These are phyloP conservation scores for Aspergillus hancockii DNA, from an alignment of 495 filamentous ascomycete genomes.

Conservation along the genomic window DNA sequence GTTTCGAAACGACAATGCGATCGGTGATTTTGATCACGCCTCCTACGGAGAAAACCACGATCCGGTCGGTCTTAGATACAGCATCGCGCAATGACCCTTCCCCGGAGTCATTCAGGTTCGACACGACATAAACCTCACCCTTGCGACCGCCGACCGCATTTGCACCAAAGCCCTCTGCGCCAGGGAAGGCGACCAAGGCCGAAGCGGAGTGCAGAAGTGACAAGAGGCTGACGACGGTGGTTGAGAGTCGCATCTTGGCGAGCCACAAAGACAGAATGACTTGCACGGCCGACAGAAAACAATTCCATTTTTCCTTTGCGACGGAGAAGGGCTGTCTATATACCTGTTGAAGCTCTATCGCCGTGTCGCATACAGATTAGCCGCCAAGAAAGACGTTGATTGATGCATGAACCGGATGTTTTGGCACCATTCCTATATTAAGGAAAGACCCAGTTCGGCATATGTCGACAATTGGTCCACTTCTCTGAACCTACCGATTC, in stretches of 20 bases:
- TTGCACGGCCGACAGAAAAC: not conserved
- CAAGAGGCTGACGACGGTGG: not conserved
- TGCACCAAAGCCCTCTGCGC: slow-evolving; percentile 21
- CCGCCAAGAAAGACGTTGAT: slow-evolving; percentile 2
- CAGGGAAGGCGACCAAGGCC: slow-evolving; percentile 21
- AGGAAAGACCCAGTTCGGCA: not conserved
- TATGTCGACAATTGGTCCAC: not conserved
- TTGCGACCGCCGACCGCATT: slow-evolving; percentile 19
- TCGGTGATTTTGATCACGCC: slow-evolving; percentile 21
- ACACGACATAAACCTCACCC: slow-evolving; percentile 19
- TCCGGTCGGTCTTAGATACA: slow-evolving; percentile 17
- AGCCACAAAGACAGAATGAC: not conserved
- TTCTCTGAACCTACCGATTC: not conserved
- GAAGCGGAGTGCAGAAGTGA: slow-evolving; percentile 4
- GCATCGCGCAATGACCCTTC: slow-evolving; percentile 20
- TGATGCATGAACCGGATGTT: not conserved
- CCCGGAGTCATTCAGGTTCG: slow-evolving; percentile 21
- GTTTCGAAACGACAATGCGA: slow-evolving; percentile 22
- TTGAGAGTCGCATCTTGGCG: not conserved
- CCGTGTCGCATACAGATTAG: not conserved
- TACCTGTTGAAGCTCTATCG: not conserved
- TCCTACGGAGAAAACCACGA: slow-evolving; percentile 21
- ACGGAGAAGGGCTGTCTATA: not conserved
- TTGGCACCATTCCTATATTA: not conserved
- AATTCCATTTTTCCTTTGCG: not conserved